phyloP scores from a whole-genome alignment of 192 early-diverging fungal species.

The Podila minutissima region DNA sequence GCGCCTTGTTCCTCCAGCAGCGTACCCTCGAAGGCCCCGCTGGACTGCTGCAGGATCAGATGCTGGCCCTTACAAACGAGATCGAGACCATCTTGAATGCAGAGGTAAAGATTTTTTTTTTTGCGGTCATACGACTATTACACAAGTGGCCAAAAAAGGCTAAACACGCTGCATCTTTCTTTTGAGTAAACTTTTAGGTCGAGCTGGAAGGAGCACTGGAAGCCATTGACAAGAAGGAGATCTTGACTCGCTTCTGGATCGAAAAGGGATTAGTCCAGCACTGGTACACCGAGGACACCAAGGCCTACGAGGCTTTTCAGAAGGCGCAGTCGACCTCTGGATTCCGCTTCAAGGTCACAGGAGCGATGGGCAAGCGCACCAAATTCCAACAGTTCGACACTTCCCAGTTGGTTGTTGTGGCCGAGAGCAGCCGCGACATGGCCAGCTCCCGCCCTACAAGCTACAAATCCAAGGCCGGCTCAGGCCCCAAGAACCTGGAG shows the following conservation, averaged over 20 bases:
- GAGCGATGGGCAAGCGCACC: constrained; percentile 90
- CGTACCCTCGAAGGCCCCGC: constrained; percentile 68
- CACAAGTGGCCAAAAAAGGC: not conserved
- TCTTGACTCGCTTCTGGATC: constrained; percentile 73
- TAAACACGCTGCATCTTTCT: not conserved
- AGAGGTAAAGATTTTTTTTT: constrained; percentile 15
- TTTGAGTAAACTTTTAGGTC: constrained; percentile 8
- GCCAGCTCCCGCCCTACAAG: constrained; percentile 29
- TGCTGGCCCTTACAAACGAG: constrained; percentile 39
- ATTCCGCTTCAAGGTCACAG: constrained; percentile 88
- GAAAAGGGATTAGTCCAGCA: constrained; percentile 85
- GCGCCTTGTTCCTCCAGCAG: constrained; percentile 83
- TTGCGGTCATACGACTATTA: not conserved
- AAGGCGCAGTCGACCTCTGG: constrained; percentile 83
- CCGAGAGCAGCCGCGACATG: constrained; percentile 72
- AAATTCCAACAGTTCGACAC: constrained; percentile 92
- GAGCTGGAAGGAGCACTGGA: constrained; percentile 27
- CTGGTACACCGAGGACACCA: constrained; percentile 78
- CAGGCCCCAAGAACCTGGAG: constrained; percentile 75
- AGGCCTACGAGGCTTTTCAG: constrained; percentile 69
- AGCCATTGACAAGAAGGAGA: constrained; percentile 47
- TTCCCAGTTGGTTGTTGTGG: constrained; percentile 91
- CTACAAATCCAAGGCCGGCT: constrained; percentile 27
- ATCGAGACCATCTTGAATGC: constrained; percentile 22
- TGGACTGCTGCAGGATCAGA: constrained; percentile 62